Percentiles rank a stretch among this genome's conserved stretches.
Conservation (phyloP, 352 stramenopile species). For the Phytophthora constricta region DNA sequence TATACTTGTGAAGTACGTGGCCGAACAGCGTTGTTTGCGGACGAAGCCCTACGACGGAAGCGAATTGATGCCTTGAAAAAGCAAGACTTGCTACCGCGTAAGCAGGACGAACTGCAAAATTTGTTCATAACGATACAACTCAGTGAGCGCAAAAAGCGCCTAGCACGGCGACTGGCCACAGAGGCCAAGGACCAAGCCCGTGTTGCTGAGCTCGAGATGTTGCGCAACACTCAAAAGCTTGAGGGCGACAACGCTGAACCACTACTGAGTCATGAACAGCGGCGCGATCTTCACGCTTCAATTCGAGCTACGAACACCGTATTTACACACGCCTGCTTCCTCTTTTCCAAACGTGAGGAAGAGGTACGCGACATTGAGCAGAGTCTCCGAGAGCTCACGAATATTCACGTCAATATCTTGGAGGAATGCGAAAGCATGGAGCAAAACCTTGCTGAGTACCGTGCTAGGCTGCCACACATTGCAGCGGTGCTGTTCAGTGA, state of each 20-base stretch:
- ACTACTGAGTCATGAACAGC: constrained; percentile 44
- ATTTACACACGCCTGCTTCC: constrained; percentile 76
- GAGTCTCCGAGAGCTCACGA: constrained; percentile 68
- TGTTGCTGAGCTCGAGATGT: constrained; percentile 57
- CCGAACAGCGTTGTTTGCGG: constrained; percentile 51
- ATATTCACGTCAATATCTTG: constrained; percentile 67
- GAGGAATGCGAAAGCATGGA: constrained; percentile 72
- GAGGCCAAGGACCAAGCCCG: constrained; percentile 55
- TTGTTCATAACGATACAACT: constrained; percentile 77
- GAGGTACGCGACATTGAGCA: constrained; percentile 74
- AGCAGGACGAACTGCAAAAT: constrained; percentile 68
- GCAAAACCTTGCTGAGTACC: constrained; percentile 54
- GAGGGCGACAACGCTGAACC: constrained; percentile 55
- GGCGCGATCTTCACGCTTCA: constrained; percentile 42
- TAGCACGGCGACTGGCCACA: constrained; percentile 53
- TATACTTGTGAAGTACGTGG: constrained; percentile 73
- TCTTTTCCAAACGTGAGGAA: constrained; percentile 75
- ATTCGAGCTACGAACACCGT: constrained; percentile 41
- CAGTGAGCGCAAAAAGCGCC: constrained; percentile 69
- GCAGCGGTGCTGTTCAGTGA: constrained; percentile 49
- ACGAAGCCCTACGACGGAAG: constrained; percentile 58
- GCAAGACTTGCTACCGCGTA: constrained; percentile 65
- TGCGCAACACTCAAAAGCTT: constrained; percentile 50
- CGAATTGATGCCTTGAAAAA: constrained; percentile 64
- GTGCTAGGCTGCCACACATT: constrained; percentile 55